Evolutionary conservation across 1,139 yeast species (phyloP), one percentile per base, ranked within the genome.

Genomic region (Pneumocystis sp.): DNA sequence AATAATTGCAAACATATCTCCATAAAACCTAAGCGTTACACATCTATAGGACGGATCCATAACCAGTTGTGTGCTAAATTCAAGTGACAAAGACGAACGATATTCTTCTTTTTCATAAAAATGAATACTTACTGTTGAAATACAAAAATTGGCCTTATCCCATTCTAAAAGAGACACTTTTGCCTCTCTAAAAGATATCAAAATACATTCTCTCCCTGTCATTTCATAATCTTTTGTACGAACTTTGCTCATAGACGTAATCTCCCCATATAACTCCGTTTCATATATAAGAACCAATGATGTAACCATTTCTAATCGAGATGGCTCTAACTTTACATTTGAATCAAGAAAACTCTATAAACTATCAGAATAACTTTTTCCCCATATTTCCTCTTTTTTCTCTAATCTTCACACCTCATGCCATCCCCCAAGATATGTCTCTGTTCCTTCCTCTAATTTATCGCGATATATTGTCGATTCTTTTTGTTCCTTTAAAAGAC

Each of bases 71-170:
- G 89, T 77, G 21, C 73, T 65, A 76, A 80, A 72, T 8, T 61
- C 65, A 31, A 45, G 35, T 80, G 83, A 67, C 78, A 79, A 59
- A 83, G 83, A 66, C 79, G 74, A 65, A 78, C 80, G 70, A 77
- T 82, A 65, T 17, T 87, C 80, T 61, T 85, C 82, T 65, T 83
- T 82, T 72, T 91, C 97, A 74, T 91, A 93, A 74, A 83, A 89
- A 75, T 93, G 99, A 66, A 93, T 78, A 64, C 96, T 88, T 2
- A 84, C 81, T 0, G 97, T 89, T 25, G 82, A 78, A 17, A 93
- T 79, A 0, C 81, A 71, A 68, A 83, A 79, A 19, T 73, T 74
- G 8, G 73, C 75, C 12, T 77, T 76, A 72, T 89, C 86, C 90
- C 96, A 93, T 67, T 81, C 80, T 37, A 93, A 77, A 59, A 91